Evolutionary conservation across 2,329 filamentous ascomycete species (phyloP).

Genomic region (Cyphellophora attinorum): DNA sequence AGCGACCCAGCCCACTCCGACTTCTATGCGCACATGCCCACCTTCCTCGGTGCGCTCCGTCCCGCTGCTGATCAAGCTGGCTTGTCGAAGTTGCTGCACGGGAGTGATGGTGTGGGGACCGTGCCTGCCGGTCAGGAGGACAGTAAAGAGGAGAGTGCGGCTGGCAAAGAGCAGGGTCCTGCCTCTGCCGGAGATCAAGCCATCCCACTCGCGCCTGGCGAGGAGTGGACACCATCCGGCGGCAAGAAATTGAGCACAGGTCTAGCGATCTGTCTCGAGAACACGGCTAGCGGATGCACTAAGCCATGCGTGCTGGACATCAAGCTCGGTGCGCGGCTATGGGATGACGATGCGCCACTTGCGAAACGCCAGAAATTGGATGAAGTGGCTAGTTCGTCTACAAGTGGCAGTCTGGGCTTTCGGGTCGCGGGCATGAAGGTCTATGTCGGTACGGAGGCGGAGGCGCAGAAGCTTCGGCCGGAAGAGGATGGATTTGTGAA

Average conservation of each 20-base stretch:
- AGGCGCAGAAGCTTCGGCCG: constrained; percentile 8
- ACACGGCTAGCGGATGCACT: constrained; percentile 69
- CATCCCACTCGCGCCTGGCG: constrained; percentile 10
- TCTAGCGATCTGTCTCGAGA: constrained; percentile 73
- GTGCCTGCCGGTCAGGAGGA: constrained; percentile 38
- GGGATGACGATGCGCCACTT: constrained; percentile 60
- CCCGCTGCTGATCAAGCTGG: background rate
- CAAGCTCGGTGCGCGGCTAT: constrained; percentile 78
- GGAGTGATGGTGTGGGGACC: constrained; percentile 26
- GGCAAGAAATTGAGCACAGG: constrained; percentile 64
- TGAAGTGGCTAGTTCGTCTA: constrained; percentile 10
- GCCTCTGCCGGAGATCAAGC: constrained; percentile 1
- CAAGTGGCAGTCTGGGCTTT: constrained; percentile 43
- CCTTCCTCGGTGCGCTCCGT: constrained; percentile 67
- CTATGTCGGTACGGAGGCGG: constrained; percentile 33
- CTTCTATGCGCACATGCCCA: constrained; percentile 73
- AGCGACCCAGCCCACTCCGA: constrained; percentile 50
- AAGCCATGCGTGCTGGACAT: constrained; percentile 85
- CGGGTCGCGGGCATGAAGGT: constrained; percentile 58
- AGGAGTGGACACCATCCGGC: constrained; percentile 37
- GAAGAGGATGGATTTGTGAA: constrained; percentile 23
- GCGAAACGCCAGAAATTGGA: constrained; percentile 22
- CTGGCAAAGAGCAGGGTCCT: constrained; percentile 1
- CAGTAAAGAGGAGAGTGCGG: constrained; percentile 21
- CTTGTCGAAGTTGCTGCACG: constrained; percentile 47